These are phyloP conservation scores for Globisporangium splendens DNA, from an alignment of 352 stramenopile genomes.

Conservation along the genomic window DNA sequence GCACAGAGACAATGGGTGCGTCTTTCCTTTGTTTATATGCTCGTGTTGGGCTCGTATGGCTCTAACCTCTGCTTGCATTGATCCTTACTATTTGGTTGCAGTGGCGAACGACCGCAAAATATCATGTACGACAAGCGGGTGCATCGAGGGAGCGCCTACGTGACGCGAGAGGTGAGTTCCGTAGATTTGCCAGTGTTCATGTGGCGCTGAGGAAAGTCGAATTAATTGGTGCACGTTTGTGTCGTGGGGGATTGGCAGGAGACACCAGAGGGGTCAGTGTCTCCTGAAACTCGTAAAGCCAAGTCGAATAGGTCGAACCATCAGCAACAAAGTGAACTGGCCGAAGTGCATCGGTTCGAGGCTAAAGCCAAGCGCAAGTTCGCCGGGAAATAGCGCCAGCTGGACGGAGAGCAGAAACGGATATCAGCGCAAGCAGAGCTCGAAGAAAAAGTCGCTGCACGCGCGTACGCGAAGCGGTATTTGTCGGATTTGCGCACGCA, in stretches of 20 bases:
- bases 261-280: conserved; percentile 19
- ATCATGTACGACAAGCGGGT: conserved; percentile 95
- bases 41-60: too few relatives aligned
- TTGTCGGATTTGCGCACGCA: conserved; percentile 80
- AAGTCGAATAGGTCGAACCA: conserved; percentile 1
- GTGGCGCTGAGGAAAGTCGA: neutral
- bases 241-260: conserved; percentile 16
- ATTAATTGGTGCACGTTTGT: too few relatives aligned
- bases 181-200: neutral
- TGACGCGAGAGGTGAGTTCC: conserved; percentile 46
- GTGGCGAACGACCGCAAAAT: conserved; percentile 68
- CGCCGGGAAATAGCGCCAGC: conserved; percentile 87
- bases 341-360: conserved; percentile 93
- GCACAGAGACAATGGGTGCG: conserved; percentile 34
- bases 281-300: conserved; percentile 8
- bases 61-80: too few relatives aligned
- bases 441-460: conserved; percentile 90
- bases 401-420: conserved; percentile 79
- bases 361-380: conserved; percentile 90
- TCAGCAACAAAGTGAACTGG: conserved; percentile 56
- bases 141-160: conserved; percentile 92
- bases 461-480: conserved; percentile 88
- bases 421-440: conserved; percentile 76
- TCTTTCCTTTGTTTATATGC: neutral
- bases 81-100: conserved; percentile 4